Evolutionary conservation across 345 rosid genomes (phyloP).

Genomic region (Eucalyptus dawsonii): DNA sequence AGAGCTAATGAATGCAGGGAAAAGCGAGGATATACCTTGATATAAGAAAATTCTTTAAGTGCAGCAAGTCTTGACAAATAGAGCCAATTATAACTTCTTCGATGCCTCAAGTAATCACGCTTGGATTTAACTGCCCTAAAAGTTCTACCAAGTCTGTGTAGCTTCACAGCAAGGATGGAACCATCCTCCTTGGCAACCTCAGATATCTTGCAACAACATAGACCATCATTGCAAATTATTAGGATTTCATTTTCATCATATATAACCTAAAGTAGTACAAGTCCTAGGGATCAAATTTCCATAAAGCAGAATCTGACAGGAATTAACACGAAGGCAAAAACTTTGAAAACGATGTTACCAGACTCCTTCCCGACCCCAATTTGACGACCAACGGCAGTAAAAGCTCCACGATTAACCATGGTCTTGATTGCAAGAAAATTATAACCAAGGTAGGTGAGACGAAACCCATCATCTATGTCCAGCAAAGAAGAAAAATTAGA

Average conservation of each 20-base stretch:
- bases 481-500: not conserved
- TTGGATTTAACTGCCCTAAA: slow-evolving; percentile 95
- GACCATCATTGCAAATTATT: not conserved
- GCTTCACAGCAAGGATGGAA: slow-evolving; percentile 76
- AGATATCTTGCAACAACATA: slow-evolving; percentile 31
- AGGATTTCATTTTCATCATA: not conserved
- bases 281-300: not conserved
- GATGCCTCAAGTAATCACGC: slow-evolving; percentile 90
- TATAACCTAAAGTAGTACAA: not conserved
- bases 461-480: slow-evolving; percentile 75
- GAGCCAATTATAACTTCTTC: slow-evolving; percentile 76
- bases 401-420: slow-evolving; percentile 76
- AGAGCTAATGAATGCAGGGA: not conserved
- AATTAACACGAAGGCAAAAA: not conserved
- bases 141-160: slow-evolving; percentile 60
- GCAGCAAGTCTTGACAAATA: slow-evolving; percentile 80
- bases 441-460: slow-evolving; percentile 88
- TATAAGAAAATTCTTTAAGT: slow-evolving; percentile 86
- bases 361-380: slow-evolving; percentile 97
- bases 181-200: slow-evolving; percentile 88
- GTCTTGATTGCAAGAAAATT: slow-evolving; percentile 92
- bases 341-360: slow-evolving; percentile 21
- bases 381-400: slow-evolving; percentile 75
- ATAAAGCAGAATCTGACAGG: not conserved
- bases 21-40: slow-evolving; percentile 39